Base-by-base conservation (phyloP, 495 filamentous ascomycete genomes). In the Lepraria neglecta region DNA sequence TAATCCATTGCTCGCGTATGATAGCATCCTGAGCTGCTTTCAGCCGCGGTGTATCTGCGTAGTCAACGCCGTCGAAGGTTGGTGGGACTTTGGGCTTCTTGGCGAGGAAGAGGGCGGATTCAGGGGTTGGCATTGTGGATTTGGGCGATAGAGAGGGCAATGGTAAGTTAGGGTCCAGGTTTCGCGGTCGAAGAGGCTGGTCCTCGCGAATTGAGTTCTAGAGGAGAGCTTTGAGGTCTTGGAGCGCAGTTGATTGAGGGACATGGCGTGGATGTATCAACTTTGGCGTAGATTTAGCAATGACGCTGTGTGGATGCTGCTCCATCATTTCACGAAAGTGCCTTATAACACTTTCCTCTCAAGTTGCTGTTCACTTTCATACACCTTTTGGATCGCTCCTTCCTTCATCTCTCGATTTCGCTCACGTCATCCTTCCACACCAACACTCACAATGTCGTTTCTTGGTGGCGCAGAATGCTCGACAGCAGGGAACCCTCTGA, bases 1-100 rank as follows among this genome's bases (percentile, higher is more conserved):
- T 84, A 31, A 98, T 91, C 95, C 95, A 98, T 77, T 98, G 94
- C 76, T 98, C 94, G 45, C 91, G 84, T 68, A 98, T 85, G 50
- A 98, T 86, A 40, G 92, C 86, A 68, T 98, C 94, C 68, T 95
- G 94, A 62, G 95, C 92, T 59, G 88, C 88, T 80, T 97, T 96
- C 56, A 97, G 76, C 65, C 87, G 84, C 70, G 81, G 80, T 67
- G 87, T 95, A 80, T 98, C 92, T 62, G 95, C 85, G 81, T 88
- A 97, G 80, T 97, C 91, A 74, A 98, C 94, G 69, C 92, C 92
- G 55, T 96, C 90, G 78, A 97, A 98, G 65, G 90, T 92, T 19
- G 94, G 90, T 42, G 92, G 83, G 54, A 98, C 94, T 52, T 81
- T 89, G 66, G 94, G 94, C 79, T 98, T 98, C 74, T 90, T 90